Evolutionary conservation across 345 rosid genomes (phyloP).

Genomic region (Gossypium ekmanianum): DNA sequence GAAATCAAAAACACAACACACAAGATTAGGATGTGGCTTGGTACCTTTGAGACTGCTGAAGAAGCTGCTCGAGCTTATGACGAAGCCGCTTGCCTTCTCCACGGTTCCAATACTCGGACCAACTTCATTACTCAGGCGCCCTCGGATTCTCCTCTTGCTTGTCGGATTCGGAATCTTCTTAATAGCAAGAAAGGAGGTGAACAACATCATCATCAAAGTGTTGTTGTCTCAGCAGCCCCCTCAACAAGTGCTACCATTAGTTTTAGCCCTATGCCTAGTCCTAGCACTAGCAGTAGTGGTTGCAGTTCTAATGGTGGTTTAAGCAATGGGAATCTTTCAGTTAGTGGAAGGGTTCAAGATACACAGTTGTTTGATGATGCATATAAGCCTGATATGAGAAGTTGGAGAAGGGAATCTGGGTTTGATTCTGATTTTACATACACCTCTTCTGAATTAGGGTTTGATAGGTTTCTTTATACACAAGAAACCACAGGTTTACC

Average conservation of each 20-base stretch:
- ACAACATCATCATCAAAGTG: slow-evolving; percentile 10
- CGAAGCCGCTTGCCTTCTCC: slow-evolving; percentile 72
- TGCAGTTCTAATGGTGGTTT: slow-evolving; percentile 18
- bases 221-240: slow-evolving; percentile 20
- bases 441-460: slow-evolving; percentile 22
- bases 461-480: slow-evolving; percentile 41
- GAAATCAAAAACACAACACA: slow-evolving; percentile 75
- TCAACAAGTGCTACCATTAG: background rate
- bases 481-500: slow-evolving; percentile 40
- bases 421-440: slow-evolving; percentile 29
- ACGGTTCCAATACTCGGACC: slow-evolving; percentile 70
- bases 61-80: slow-evolving; percentile 74
- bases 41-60: slow-evolving; percentile 69
- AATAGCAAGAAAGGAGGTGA: slow-evolving; percentile 37
- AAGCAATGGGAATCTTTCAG: slow-evolving; percentile 12
- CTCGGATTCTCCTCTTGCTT: slow-evolving; percentile 64
- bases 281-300: slow-evolving; percentile 18
- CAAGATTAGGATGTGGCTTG: slow-evolving; percentile 76
- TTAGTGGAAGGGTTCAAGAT: slow-evolving; percentile 20
- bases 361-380: slow-evolving; percentile 37
- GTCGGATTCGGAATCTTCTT: slow-evolving; percentile 51
- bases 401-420: slow-evolving; percentile 32
- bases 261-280: background rate
- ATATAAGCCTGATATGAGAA: slow-evolving; percentile 57
- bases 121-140: slow-evolving; percentile 52